A percentile compares a stretch with the other conserved stretches of the same genome.
Conservation (phyloP, 2,329 filamentous ascomycete species). For the Magnaporthiopsis incrustans region DNA sequence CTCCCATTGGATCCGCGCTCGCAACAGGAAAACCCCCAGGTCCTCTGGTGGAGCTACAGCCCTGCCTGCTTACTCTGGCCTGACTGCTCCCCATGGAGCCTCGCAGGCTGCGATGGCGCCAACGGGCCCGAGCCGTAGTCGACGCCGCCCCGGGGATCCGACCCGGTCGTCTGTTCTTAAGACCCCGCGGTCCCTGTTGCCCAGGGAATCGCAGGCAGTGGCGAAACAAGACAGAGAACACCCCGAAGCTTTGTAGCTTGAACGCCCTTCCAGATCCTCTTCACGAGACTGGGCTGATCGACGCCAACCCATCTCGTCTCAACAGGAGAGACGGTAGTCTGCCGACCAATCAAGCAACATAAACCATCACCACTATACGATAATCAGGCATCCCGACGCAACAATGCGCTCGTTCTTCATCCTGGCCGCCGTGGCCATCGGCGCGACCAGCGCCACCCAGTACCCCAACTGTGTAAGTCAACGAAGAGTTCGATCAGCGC, state of each 20-base stretch:
- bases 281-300: not conserved
- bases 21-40: not conserved
- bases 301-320: not conserved
- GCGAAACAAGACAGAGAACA: not conserved
- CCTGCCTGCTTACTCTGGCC: not conserved
- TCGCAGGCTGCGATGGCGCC: not conserved
- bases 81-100: not conserved
- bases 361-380: not conserved
- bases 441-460: not conserved
- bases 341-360: not conserved
- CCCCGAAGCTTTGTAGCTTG: not conserved
- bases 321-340: not conserved
- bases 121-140: not conserved
- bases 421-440: not conserved
- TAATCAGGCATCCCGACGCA: not conserved
- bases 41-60: not conserved
- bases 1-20: no score
- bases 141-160: no score
- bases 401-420: not conserved
- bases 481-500: not conserved
- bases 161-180: not conserved
- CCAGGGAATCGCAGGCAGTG: not conserved
- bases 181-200: not conserved
- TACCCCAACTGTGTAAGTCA: slow-evolving; percentile 2
- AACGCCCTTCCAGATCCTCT: not conserved